These are phyloP conservation scores for Theileria annulata DNA, from an alignment of 169 alveolate genomes.

Conservation along the genomic window DNA sequence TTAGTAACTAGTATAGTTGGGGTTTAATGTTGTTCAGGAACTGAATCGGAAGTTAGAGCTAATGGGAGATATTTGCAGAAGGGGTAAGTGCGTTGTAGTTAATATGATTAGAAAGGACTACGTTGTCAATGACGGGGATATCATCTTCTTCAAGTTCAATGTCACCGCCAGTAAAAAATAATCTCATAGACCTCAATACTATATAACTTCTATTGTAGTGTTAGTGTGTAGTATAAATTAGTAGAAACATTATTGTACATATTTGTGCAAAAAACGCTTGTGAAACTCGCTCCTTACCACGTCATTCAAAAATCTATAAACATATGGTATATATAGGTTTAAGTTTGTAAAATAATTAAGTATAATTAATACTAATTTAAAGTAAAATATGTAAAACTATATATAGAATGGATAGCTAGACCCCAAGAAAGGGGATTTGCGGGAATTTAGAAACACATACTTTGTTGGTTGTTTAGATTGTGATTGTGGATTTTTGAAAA, in stretches of 20 bases:
- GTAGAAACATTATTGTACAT: slow-evolving; percentile 55
- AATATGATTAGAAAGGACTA: slow-evolving; percentile 84
- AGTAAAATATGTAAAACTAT: no score
- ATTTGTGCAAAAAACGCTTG: slow-evolving; percentile 86
- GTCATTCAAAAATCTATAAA: slow-evolving; percentile 87
- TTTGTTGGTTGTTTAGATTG: slow-evolving; percentile 26
- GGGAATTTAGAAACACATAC: slow-evolving; percentile 21
- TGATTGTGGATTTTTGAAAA: slow-evolving; percentile 51
- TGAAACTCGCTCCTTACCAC: slow-evolving; percentile 93
- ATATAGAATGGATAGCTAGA: no score
- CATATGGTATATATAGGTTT: no score
- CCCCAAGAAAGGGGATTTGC: neutral
- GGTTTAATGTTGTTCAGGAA: slow-evolving; percentile 28
- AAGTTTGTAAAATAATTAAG: no score
- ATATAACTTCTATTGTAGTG: neutral
- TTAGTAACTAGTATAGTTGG: neutral
- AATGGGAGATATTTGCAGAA: slow-evolving; percentile 90
- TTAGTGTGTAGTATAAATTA: neutral
- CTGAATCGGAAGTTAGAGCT: slow-evolving; percentile 89
- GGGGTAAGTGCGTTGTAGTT: slow-evolving; percentile 70
- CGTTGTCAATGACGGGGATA: slow-evolving; percentile 96
- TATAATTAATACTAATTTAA: no score
- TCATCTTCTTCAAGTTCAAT: slow-evolving; percentile 95
- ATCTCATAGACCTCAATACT: neutral
- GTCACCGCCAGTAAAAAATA: slow-evolving; percentile 85